phyloP scores from a whole-genome alignment of 352 stramenopile species.

The Globisporangium cederbergense region DNA sequence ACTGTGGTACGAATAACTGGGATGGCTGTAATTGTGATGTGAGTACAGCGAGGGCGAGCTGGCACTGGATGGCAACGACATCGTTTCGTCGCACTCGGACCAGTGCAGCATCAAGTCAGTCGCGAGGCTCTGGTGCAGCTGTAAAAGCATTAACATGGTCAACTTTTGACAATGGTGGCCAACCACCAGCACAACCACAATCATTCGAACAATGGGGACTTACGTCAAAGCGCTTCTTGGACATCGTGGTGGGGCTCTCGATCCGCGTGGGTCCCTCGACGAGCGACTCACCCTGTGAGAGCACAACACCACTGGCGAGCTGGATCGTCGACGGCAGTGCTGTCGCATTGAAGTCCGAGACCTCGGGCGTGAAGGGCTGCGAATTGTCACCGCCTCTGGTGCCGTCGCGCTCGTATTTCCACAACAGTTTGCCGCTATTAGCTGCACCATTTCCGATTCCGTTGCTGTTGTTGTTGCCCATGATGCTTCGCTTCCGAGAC shows the following conservation, averaged over 20 bases:
- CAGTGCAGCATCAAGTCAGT: conserved; percentile 44
- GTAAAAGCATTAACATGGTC: background rate
- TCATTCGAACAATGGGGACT: background rate
- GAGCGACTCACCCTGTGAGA: conserved; percentile 38
- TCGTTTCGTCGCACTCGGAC: conserved; percentile 7
- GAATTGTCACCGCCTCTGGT: background rate
- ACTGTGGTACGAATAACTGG: conserved; percentile 11
- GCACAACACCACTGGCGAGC: conserved; percentile 36
- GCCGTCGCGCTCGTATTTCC: conserved; percentile 7
- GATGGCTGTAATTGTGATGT: conserved; percentile 9
- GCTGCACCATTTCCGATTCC: background rate
- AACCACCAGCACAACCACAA: background rate
- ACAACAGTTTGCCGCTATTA: background rate
- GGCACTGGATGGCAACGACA: conserved; percentile 2
- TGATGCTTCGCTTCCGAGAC: conserved; percentile 9
- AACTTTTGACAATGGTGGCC: background rate
- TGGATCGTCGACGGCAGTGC: conserved; percentile 25
- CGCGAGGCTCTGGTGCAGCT: conserved; percentile 62
- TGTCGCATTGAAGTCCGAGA: conserved; percentile 22
- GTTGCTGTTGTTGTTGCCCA: background rate
- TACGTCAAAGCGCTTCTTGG: conserved; percentile 67
- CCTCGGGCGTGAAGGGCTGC: conserved; percentile 20
- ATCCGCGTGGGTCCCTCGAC: conserved; percentile 38
- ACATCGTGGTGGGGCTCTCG: conserved; percentile 51
- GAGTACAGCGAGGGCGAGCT: conserved; percentile 19